Base-by-base conservation (phyloP, 768 basidiomycete genomes). In the Cubamyces sp. region DNA sequence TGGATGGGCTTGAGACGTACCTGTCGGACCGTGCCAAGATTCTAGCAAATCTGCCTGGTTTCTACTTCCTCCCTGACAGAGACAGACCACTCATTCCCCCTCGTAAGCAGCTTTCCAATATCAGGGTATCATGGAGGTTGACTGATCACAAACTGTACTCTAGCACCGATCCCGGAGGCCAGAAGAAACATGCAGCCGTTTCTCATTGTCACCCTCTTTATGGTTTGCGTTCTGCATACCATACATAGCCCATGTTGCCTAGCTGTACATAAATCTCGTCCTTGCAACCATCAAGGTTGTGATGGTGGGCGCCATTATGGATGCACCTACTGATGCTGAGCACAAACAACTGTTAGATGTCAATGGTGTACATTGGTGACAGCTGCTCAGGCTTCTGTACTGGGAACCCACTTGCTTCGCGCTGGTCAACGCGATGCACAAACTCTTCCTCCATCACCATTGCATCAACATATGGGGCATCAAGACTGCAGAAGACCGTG, bases 391-490 rank as follows among this genome's bases (percentile, higher is more conserved):
- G 0, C 71, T 82, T 2, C 73, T 74, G 0, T 82, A 82, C 60
- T 81, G 78, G 74, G 72, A 79, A 60, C 73, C 74, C 0, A 66
- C 69, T 2, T 52, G 57, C 4, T 75, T 65, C 48, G 50, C 73
- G 5, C 65, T 77, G 0, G 64, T 80, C 11, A 78, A 82, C 53
- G 57, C 75, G 1, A 80, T 81, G 79, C 81, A 82, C 62, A 73
- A 70, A 18, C 66, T 81, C 0, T 72, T 75, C 41, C 57, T 77
- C 4, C 64, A 71, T 21, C 68, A 74, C 21, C 78, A 81, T 53
- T 74, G 70, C 46, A 68, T 70, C 5, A 51, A 64, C 1, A 43
- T 76, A 0, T 71, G 68, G 52, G 54, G 61, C 4, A 14, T 48
- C 25, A 7, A 53, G 41, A 19, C 5, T 1, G 26, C 49, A 18